These are phyloP conservation scores for Fomitopsis serialis DNA, from an alignment of 768 basidiomycete species.

Conservation along the genomic window DNA sequence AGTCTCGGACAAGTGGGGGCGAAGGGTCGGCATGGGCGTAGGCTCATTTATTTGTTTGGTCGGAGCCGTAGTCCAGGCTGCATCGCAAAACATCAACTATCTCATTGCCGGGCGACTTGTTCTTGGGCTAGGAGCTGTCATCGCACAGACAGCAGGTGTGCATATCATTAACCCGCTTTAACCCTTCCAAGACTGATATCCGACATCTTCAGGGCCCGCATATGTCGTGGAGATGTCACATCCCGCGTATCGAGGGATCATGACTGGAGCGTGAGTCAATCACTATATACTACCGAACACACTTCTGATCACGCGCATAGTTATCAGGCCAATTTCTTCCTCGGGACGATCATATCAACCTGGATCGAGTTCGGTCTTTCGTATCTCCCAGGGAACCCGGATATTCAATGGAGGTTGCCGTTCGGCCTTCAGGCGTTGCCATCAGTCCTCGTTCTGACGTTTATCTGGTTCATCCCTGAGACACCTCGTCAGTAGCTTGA, in stretches of 20 bases:
- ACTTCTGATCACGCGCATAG: neutral
- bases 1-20: constrained; percentile 19
- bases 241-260: constrained; percentile 45
- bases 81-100: constrained; percentile 39
- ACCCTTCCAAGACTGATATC: neutral
- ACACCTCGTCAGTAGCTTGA: constrained; percentile 59
- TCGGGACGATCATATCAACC: constrained; percentile 16
- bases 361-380: constrained; percentile 39
- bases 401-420: constrained; percentile 64
- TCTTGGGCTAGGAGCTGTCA: constrained; percentile 33
- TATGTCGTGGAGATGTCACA: constrained; percentile 64
- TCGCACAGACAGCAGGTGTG: neutral
- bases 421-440: constrained; percentile 55
- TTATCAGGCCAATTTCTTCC: constrained; percentile 12
- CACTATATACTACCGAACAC: constrained; percentile 3
- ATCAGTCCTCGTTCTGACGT: constrained; percentile 48
- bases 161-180: constrained; percentile 2
- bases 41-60: constrained; percentile 61
- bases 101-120: constrained; percentile 47
- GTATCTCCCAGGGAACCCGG: constrained; percentile 28
- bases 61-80: constrained; percentile 53
- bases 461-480: constrained; percentile 61
- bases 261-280: constrained; percentile 47
- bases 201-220: constrained; percentile 40
- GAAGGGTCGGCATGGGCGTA: constrained; percentile 27